Percentiles rank a stretch among this genome's conserved stretches.
phyloP scores from a whole-genome alignment of 164 flowering plant species.

The Stephania yunnanensis region DNA sequence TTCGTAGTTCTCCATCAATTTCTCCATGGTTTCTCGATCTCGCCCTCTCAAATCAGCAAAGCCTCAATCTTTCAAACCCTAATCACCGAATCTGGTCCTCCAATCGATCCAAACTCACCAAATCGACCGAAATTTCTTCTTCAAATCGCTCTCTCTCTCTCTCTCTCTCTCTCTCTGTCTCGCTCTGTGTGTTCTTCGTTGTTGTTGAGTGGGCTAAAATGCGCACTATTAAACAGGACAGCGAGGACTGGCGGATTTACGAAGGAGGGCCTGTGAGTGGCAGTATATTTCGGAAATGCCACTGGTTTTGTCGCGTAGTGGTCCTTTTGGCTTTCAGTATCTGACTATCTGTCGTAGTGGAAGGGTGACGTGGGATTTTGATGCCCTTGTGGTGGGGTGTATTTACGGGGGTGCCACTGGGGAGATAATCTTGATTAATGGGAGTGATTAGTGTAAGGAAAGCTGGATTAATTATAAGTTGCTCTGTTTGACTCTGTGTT shows the following conservation, averaged over 20 bases:
- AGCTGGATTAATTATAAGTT: background rate
- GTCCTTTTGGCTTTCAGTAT: conserved; percentile 10
- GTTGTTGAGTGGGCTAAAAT: conserved; percentile 17
- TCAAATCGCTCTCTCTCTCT: background rate
- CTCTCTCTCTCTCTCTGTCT: conserved; percentile 9
- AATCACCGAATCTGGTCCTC: background rate
- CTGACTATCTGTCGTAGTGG: conserved; percentile 22
- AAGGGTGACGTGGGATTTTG: conserved; percentile 27
- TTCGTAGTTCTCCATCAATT: conserved; percentile 33
- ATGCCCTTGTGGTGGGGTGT: conserved; percentile 9
- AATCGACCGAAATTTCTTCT: background rate
- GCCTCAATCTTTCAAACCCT: background rate
- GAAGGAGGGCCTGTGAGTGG: background rate
- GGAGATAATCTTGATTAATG: background rate
- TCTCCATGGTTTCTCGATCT: conserved; percentile 32
- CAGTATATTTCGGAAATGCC: conserved; percentile 19
- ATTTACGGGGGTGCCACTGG: background rate
- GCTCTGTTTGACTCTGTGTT: background rate
- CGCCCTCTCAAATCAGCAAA: background rate
- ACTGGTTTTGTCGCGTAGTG: conserved; percentile 28
- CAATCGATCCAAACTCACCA: background rate
- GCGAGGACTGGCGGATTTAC: background rate
- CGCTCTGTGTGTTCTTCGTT: background rate
- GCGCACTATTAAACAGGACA: conserved; percentile 20
- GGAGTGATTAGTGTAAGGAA: background rate